Evolutionary conservation across 306 rosid species (phyloP), one percentile per base, ranked within the genome.

Genomic region (Comarum palustre): DNA sequence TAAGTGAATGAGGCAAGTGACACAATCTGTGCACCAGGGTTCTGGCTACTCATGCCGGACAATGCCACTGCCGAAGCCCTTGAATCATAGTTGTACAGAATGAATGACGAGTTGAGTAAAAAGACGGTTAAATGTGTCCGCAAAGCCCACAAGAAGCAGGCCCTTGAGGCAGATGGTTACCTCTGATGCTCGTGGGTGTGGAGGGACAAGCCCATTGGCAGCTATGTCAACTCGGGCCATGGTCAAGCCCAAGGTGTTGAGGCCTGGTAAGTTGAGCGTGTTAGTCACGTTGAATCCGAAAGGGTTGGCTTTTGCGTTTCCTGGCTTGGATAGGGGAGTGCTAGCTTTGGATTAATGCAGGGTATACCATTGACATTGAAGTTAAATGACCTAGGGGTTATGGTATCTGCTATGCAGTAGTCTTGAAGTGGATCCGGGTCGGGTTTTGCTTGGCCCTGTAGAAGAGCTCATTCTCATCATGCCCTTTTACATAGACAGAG

Each of bases 121-220:
- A 0, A 71, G 66, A 0, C 78, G 79, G 24, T 89, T 75, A 0
- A 77, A 31, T 60, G 82, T 85, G 71, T 92, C 93, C 2, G 83
- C 11, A 51, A 87, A 92, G 86, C 96, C 97, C 82, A 83, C 90
- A 4, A 82, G 80, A 3, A 87, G 77, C 29, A 2, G 24, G 6
- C 92, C 97, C 12, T 70, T 25, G 16, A 86, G 73, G 76, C 87
- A 86, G 17, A 19, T 71, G n/a, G 66, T 50, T 8, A 83, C 81
- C 62, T 89, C 94, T 0, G 89, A 82, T 79, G 94, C 97, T 72
- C 96, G 84, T 15, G 94, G 94, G 68, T 92, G 98, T 3, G 87
- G 89, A 0, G 92, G 87, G 4, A 86, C 80, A 0, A 84, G 3
- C 25, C 90, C 90, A 8, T 70, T 52, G 0, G 42, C 78, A 0